Conservation (phyloP, 331 rosid species). For the Malus hybrid region DNA sequence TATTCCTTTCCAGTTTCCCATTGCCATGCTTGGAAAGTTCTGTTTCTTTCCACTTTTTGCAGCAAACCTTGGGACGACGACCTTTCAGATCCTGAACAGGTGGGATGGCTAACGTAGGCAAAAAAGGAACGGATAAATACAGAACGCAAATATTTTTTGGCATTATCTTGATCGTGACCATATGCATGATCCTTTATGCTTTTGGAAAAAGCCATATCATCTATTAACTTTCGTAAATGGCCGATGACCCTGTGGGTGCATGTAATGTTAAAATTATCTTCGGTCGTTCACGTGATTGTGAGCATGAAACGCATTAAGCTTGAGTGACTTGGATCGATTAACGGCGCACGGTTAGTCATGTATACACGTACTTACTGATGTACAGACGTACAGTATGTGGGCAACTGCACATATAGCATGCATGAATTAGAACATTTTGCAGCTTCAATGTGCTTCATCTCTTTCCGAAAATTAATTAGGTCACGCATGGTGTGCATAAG, state of each 20-base stretch:
- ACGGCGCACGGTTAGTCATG: not conserved
- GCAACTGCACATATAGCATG: not conserved
- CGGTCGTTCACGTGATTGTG: not conserved
- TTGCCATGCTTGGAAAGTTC: not conserved
- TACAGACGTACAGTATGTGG: not conserved
- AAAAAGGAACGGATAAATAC: not conserved
- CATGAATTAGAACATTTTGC: not conserved
- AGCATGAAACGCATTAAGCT: not conserved
- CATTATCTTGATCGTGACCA: not conserved
- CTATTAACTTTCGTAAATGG: no score
- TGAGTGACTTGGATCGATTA: no score
- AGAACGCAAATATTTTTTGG: not conserved
- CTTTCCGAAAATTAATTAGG: not conserved
- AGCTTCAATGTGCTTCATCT: not conserved
- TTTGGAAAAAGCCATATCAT: no score
- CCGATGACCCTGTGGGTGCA: not conserved
- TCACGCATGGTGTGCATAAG: not conserved
- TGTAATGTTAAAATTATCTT: not conserved
- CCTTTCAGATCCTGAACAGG: constrained; percentile 16
- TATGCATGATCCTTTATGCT: no score
- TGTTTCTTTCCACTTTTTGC: not conserved
- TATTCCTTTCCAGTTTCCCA: not conserved
- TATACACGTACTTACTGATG: no score
- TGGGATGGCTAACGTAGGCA: constrained; percentile 2
- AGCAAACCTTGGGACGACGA: not conserved